A percentile compares a stretch with the other conserved stretches of the same genome.
phyloP scores from a whole-genome alignment of 768 basidiomycete species.

The Pleurotus platypus region DNA sequence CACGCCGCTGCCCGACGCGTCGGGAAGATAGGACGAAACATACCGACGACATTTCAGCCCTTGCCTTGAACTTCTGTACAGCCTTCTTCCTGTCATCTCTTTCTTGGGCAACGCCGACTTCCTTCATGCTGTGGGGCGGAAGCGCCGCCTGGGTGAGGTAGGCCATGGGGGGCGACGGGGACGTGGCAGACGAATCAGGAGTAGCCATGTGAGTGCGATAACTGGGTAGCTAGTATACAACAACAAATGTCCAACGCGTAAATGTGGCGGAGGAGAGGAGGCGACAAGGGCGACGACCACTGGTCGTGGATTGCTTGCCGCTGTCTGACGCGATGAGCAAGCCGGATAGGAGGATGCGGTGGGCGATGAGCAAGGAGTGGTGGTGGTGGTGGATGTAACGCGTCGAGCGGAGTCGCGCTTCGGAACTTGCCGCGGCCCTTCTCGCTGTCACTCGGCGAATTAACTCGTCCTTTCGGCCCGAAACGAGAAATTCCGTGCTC shows the following conservation, averaged over 20 bases:
- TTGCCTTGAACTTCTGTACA: constrained; percentile 72
- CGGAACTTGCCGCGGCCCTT: constrained; percentile 8
- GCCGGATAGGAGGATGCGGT: constrained; percentile 20
- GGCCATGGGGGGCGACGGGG: constrained; percentile 71
- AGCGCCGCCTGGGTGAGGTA: constrained; percentile 47
- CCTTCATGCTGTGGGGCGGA: constrained; percentile 31
- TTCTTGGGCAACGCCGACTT: constrained; percentile 33
- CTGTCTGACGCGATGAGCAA: constrained; percentile 24
- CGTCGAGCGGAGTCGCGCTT: constrained; percentile 9
- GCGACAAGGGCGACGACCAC: constrained; percentile 28
- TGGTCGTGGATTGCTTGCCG: constrained; percentile 20
- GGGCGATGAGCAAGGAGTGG: constrained; percentile 24
- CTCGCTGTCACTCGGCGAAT: constrained; percentile 8
- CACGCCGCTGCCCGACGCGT: constrained; percentile 42
- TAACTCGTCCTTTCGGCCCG: constrained; percentile 8
- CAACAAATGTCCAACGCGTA: constrained; percentile 16
- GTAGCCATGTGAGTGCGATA: constrained; percentile 63
- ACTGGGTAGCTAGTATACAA: constrained; percentile 3
- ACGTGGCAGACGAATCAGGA: constrained; percentile 78
- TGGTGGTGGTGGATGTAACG: constrained; percentile 23
- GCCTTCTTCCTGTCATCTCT: constrained; percentile 63
- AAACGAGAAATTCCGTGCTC: constrained; percentile 5
- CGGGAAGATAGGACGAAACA: constrained; percentile 33
- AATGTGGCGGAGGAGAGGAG: constrained; percentile 16
- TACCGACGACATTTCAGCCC: constrained; percentile 80